Percentiles rank a stretch among this genome's conserved stretches.
Conservation (phyloP, 176 grass and related monocot genomes). For the Puccinellia tenuiflora region DNA sequence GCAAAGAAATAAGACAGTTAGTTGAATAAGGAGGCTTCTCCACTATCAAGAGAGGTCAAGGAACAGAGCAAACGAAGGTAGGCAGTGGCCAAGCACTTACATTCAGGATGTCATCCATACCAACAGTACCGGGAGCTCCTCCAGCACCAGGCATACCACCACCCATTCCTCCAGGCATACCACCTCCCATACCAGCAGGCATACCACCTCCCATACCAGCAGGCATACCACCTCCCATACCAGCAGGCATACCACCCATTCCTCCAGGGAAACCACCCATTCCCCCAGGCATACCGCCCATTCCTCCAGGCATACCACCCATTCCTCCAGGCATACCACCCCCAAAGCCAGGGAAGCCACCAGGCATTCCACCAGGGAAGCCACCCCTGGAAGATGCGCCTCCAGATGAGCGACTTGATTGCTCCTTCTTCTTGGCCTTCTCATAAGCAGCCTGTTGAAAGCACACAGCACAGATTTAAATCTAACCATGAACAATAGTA, state of each 20-base stretch:
- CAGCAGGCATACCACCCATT: neutral
- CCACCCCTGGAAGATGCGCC: neutral
- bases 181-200: slow-evolving; percentile 12
- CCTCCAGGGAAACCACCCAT: neutral
- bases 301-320: neutral
- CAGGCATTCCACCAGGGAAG: slow-evolving; percentile 52
- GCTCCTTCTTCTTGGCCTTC: neutral
- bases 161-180: neutral
- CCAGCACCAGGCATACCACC: slow-evolving; percentile 23
- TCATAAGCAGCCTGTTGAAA: slow-evolving; percentile 54
- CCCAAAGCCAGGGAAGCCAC: neutral
- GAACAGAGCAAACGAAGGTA: neutral
- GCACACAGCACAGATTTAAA: neutral
- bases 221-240: neutral
- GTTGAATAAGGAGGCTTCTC: neutral
- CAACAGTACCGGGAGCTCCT: slow-evolving; percentile 61
- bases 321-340: neutral
- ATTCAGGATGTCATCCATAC: slow-evolving; percentile 89
- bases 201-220: neutral
- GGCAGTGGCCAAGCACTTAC: slow-evolving; percentile 33
- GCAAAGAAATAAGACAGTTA: neutral
- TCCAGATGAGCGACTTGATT: neutral
- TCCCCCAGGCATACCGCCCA: slow-evolving; percentile 41
- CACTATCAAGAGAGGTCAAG: too few relatives aligned
- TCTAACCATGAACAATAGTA: neutral